These are phyloP conservation scores for Globisporangium echinulatum DNA, from an alignment of 352 stramenopile species.

Conservation along the genomic window DNA sequence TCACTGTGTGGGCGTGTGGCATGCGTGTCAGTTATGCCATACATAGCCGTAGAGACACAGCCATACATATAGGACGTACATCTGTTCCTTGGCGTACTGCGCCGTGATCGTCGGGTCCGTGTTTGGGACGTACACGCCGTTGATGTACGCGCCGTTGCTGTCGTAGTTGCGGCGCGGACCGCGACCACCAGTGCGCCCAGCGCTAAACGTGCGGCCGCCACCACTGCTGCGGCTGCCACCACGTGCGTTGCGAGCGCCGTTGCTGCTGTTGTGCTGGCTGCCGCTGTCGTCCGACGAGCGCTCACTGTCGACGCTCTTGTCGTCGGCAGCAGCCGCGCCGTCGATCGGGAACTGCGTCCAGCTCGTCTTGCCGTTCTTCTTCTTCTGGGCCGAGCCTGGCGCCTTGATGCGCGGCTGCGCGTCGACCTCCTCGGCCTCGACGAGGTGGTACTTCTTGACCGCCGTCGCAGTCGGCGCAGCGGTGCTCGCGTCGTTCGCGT, in stretches of 20 bases:
- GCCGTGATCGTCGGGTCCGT: constrained; percentile 61
- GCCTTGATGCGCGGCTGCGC: constrained; percentile 10
- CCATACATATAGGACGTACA: constrained; percentile 39
- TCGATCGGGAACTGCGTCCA: constrained; percentile 67
- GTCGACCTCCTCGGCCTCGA: constrained; percentile 79
- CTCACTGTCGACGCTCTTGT: constrained; percentile 16
- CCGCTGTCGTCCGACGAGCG: constrained; percentile 2
- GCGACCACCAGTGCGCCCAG: constrained; percentile 8
- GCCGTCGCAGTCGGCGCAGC: constrained; percentile 10
- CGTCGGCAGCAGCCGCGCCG: constrained; percentile 2
- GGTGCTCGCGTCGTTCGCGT: constrained; percentile 20
- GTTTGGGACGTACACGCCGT: constrained; percentile 77
- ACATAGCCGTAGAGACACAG: neutral
- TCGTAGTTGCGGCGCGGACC: constrained; percentile 39
- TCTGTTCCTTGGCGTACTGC: constrained; percentile 79
- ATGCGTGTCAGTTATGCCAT: constrained; percentile 7
- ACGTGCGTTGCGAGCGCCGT: constrained; percentile 19
- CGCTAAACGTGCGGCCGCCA: constrained; percentile 6
- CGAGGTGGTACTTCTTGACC: constrained; percentile 75
- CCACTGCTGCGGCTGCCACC: constrained; percentile 14
- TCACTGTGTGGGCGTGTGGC: constrained; percentile 34
- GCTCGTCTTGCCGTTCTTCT: constrained; percentile 71
- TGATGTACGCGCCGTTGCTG: constrained; percentile 59
- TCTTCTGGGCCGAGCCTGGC: constrained; percentile 13
- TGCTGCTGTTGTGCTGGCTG: constrained; percentile 10